A percentile compares a stretch with the other conserved stretches of the same genome.
Conservation (phyloP, 2,329 filamentous ascomycete genomes). For the Trichophyton benhamiae region DNA sequence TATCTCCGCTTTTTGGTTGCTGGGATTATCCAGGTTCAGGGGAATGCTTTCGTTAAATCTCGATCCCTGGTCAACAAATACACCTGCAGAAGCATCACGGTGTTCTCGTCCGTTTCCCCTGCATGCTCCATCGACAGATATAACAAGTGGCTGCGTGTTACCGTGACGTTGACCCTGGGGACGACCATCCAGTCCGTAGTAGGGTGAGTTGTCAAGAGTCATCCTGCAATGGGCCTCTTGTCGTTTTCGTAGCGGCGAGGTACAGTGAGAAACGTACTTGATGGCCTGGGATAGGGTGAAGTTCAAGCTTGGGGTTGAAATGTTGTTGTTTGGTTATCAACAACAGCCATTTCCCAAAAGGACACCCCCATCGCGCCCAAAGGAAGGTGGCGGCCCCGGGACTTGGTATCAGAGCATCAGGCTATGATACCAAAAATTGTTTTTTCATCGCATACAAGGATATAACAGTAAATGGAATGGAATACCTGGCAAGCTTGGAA, state of each 20-base stretch:
- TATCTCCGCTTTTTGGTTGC: background rate
- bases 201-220: background rate
- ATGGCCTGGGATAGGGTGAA: background rate
- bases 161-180: background rate
- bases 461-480: too few relatives aligned
- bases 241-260: too few relatives aligned
- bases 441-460: too few relatives aligned
- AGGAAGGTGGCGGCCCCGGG: too few relatives aligned
- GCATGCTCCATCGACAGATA: background rate
- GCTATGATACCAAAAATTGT: too few relatives aligned
- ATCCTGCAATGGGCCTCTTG: background rate
- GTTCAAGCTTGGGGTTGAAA: background rate
- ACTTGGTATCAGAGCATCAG: too few relatives aligned
- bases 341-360: background rate
- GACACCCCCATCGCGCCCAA: background rate
- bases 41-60: background rate
- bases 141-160: background rate
- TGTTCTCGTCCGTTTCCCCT: background rate
- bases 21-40: background rate
- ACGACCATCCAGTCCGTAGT: background rate
- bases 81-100: background rate
- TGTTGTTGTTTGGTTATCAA: background rate
- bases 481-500: too few relatives aligned
- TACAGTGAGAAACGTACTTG: background rate
- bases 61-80: background rate